Evolutionary conservation across 164 flowering plant genomes (phyloP).

Genomic region (Pachysandra terminalis): DNA sequence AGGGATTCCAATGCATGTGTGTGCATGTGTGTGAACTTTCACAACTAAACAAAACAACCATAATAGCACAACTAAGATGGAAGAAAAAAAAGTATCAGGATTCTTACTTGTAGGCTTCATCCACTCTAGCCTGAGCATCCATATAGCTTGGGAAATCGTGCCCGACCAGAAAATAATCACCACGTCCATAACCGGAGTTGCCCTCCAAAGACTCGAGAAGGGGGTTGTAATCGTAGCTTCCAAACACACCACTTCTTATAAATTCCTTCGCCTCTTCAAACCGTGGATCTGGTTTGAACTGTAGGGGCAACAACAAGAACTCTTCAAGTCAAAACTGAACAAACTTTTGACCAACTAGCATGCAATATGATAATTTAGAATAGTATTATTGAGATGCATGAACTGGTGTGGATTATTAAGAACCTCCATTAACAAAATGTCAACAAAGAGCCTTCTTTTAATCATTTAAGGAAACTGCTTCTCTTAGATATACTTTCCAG

Average conservation of each 20-base stretch:
- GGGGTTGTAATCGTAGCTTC: conserved; percentile 84
- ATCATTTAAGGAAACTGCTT: too few species aligned
- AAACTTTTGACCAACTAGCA: not conserved
- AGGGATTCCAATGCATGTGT: too few species aligned
- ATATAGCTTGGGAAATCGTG: conserved; percentile 88
- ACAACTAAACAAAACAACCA: not conserved
- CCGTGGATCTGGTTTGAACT: conserved; percentile 96
- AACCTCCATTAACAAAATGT: too few species aligned
- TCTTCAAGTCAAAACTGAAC: not conserved
- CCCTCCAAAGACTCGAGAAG: conserved; percentile 97
- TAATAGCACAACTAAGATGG: not conserved
- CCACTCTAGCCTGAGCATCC: conserved; percentile 88
- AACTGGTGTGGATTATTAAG: too few species aligned
- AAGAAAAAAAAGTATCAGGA: not conserved
- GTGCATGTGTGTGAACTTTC: not conserved
- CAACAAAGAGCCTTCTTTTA: too few species aligned
- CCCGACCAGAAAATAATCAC: conserved; percentile 96
- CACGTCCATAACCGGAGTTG: conserved; percentile 89
- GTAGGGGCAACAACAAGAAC: conserved; percentile 20
- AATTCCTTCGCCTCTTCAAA: conserved; percentile 92
- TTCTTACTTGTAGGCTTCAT: conserved; percentile 93
- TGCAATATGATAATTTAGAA: too few species aligned
- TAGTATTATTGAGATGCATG: too few species aligned
- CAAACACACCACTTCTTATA: conserved; percentile 86
- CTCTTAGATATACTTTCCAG: not conserved